Conservation (phyloP, 2,329 filamentous ascomycete species). For the Alternaria gansuensis region DNA sequence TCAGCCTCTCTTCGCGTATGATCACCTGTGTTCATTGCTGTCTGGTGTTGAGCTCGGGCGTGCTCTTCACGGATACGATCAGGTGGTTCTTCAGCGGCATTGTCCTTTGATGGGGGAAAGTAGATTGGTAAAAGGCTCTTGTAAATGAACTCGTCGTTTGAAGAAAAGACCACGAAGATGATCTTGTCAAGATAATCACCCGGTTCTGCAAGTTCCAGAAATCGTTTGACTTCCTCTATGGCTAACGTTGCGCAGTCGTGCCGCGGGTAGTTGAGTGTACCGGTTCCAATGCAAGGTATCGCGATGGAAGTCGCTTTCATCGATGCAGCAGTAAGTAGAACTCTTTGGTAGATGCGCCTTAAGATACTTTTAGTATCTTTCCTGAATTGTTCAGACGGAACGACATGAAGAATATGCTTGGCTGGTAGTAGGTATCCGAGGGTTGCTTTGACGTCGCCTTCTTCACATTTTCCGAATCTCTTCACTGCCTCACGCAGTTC, state of each 20-base stretch:
- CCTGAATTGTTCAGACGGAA: slow-evolving; percentile 40
- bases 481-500: slow-evolving; percentile 34
- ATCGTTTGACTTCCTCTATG: slow-evolving; percentile 47
- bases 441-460: slow-evolving; percentile 43
- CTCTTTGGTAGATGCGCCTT: slow-evolving; percentile 42
- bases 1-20: slow-evolving; percentile 34
- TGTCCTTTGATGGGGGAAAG: slow-evolving; percentile 40
- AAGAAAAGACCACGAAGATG: slow-evolving; percentile 42
- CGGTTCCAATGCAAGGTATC: slow-evolving; percentile 47
- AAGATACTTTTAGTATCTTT: slow-evolving; percentile 37
- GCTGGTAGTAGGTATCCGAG: slow-evolving; percentile 41
- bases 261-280: slow-evolving; percentile 40
- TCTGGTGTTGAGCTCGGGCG: slow-evolving; percentile 35
- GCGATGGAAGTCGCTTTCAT: slow-evolving; percentile 44
- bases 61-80: slow-evolving; percentile 44
- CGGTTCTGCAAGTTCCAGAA: slow-evolving; percentile 37
- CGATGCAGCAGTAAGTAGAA: slow-evolving; percentile 35
- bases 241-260: slow-evolving; percentile 44
- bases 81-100: not conserved
- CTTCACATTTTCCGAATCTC: slow-evolving; percentile 36
- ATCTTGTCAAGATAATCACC: slow-evolving; percentile 41
- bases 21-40: slow-evolving; percentile 35
- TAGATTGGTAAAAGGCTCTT: slow-evolving; percentile 44
- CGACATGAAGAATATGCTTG: slow-evolving; percentile 42
- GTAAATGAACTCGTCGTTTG: slow-evolving; percentile 45